These are phyloP conservation scores for Ramaria sp. DNA, from an alignment of 768 basidiomycete species.

Conservation along the genomic window DNA sequence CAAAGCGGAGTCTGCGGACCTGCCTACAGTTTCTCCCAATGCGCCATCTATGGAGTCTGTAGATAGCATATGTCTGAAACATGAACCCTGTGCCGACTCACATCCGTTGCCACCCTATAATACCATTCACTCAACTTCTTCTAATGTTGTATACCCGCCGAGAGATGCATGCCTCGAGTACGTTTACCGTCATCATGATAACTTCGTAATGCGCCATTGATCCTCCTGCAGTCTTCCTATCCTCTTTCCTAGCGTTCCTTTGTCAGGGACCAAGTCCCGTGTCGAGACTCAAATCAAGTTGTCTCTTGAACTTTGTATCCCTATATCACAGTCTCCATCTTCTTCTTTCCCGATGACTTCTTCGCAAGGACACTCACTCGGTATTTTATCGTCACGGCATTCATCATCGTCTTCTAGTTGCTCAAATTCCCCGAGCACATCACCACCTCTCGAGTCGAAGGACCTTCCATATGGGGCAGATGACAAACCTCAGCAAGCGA, in stretches of 20 bases:
- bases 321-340: conserved; percentile 24
- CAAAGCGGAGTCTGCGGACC: background rate
- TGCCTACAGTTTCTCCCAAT: background rate
- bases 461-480: conserved; percentile 19
- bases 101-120: background rate
- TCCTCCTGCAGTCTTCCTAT: conserved; percentile 51
- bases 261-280: conserved; percentile 75
- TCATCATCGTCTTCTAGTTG: conserved; percentile 8
- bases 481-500: conserved; percentile 24
- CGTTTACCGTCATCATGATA: background rate
- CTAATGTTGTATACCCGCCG: conserved; percentile 8
- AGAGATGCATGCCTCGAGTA: conserved; percentile 2
- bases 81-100: conserved; percentile 3
- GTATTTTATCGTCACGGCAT: conserved; percentile 1
- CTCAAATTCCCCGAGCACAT: conserved; percentile 4
- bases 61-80: background rate
- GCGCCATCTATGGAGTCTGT: background rate
- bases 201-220: background rate
- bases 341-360: background rate
- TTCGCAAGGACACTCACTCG: background rate
- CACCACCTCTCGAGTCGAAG: background rate
- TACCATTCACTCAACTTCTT: background rate
- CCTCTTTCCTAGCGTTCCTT: conserved; percentile 74
- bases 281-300: conserved; percentile 94
- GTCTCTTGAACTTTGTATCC: conserved; percentile 65